Conservation (phyloP, 371 early-diverging fungal species). For the Nematocida ironsii region DNA sequence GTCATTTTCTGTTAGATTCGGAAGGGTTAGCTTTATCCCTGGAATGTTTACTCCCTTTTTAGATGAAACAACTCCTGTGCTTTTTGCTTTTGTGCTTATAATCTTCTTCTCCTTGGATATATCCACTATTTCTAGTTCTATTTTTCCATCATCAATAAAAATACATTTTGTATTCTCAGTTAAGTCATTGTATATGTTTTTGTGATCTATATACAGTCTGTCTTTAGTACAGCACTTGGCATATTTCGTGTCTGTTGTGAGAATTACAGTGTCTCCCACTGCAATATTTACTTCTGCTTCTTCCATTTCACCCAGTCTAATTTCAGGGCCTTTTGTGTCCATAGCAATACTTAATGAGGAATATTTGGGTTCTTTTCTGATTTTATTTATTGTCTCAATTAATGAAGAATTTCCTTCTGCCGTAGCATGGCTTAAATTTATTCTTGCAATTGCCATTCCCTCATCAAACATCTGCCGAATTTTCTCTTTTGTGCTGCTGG, state of each 20-base stretch:
- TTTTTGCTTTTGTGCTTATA: conserved; percentile 73
- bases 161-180: conserved; percentile 78
- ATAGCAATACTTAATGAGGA: conserved; percentile 72
- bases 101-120: conserved; percentile 67
- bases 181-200: conserved; percentile 79
- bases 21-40: conserved; percentile 79
- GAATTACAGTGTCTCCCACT: conserved; percentile 69
- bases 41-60: conserved; percentile 84
- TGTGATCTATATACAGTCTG: conserved; percentile 55
- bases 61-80: conserved; percentile 75
- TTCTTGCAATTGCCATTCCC: conserved; percentile 89
- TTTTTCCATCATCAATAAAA: conserved; percentile 74
- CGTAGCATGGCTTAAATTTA: conserved; percentile 73
- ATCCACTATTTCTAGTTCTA: conserved; percentile 71
- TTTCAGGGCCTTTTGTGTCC: conserved; percentile 72
- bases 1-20: conserved; percentile 87
- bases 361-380: conserved; percentile 74
- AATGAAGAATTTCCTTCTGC: conserved; percentile 66
- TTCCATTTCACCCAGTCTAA: conserved; percentile 65
- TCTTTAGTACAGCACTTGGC: neutral
- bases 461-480: conserved; percentile 71
- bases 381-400: conserved; percentile 66
- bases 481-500: conserved; percentile 55
- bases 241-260: conserved; percentile 70
- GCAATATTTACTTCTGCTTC: conserved; percentile 35